Percentiles rank a stretch among this genome's conserved stretches.
Evolutionary conservation across 345 rosid genomes (phyloP).

Genomic region (Citrus australasica): DNA sequence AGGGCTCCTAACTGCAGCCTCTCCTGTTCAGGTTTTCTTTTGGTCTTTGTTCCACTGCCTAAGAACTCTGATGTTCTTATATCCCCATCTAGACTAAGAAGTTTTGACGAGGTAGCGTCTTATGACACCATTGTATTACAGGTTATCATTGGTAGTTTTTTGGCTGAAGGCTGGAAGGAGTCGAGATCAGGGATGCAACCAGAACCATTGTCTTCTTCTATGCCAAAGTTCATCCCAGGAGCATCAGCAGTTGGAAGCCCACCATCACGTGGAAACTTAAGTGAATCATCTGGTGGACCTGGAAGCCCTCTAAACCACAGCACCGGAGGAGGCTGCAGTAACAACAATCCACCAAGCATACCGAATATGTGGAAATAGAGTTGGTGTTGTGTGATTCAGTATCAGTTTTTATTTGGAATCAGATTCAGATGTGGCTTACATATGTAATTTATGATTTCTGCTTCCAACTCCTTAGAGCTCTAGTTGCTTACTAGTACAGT

Average conservation of each 20-base stretch:
- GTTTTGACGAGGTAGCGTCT: no score
- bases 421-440: neutral
- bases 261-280: constrained; percentile 41
- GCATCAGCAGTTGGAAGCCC: constrained; percentile 46
- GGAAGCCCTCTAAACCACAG: constrained; percentile 52
- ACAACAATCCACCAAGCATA: constrained; percentile 34
- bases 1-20: constrained; percentile 40
- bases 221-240: constrained; percentile 16
- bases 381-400: neutral
- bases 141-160: constrained; percentile 52
- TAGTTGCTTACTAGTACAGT: neutral
- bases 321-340: constrained; percentile 36
- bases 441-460: neutral
- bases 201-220: constrained; percentile 25
- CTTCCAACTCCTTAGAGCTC: neutral
- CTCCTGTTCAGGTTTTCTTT: constrained; percentile 38
- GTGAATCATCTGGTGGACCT: constrained; percentile 56
- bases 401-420: neutral
- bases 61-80: neutral
- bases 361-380: constrained; percentile 40
- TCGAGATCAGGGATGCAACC: constrained; percentile 28
- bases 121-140: constrained; percentile 10
- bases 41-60: neutral
- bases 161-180: constrained; percentile 39
- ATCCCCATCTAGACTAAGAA: neutral